These are phyloP conservation scores for Symbiodinium pilosum DNA, from an alignment of 73 alveolate genomes.

Conservation along the genomic window DNA sequence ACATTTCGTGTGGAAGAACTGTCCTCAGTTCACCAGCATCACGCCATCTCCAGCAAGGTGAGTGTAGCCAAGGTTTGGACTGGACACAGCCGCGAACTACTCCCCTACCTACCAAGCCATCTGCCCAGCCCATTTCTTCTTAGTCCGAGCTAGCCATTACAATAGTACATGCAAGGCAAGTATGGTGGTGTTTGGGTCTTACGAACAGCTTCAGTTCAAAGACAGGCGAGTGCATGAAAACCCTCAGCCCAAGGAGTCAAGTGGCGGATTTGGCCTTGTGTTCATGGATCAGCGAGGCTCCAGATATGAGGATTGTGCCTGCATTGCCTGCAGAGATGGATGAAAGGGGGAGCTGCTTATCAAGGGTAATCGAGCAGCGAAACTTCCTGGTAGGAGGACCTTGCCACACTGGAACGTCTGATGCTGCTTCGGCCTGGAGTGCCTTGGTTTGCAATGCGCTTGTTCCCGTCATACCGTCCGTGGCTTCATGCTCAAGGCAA, in stretches of 20 bases:
- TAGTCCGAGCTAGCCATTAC: too few species aligned
- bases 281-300: constrained; percentile 89
- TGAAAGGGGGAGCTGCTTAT: too few species aligned
- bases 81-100: constrained; percentile 77
- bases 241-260: background rate
- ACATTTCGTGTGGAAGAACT: background rate
- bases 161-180: background rate
- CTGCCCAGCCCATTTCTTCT: background rate
- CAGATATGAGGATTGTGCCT: constrained; percentile 13
- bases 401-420: constrained; percentile 46
- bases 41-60: background rate
- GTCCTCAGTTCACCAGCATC: background rate
- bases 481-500: constrained; percentile 26
- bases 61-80: constrained; percentile 93
- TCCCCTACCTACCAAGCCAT: constrained; percentile 15
- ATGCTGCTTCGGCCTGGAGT: constrained; percentile 25
- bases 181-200: background rate
- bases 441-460: background rate
- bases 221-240: background rate
- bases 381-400: constrained; percentile 75
- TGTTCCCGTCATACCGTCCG: background rate
- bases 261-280: constrained; percentile 31
- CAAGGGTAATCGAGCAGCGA: too few species aligned
- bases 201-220: too few species aligned
- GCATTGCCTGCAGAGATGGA: background rate